Evolutionary conservation across 192 early-diverging fungal species (phyloP).

Genomic region (Bifiguratus adelaidae): DNA sequence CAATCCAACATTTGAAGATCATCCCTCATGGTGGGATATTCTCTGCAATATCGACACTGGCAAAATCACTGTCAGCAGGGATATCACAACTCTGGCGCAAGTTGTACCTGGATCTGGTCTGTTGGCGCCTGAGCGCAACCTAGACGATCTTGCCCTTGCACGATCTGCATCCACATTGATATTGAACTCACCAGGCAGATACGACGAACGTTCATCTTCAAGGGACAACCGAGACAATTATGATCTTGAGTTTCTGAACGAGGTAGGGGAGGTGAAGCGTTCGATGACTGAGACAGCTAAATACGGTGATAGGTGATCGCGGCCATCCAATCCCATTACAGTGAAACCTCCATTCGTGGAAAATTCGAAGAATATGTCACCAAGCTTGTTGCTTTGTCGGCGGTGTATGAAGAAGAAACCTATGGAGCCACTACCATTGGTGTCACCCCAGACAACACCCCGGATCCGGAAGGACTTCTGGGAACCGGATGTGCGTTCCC

Average conservation of each 20-base stretch:
- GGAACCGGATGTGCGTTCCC: constrained; percentile 63
- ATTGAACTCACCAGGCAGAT: no score
- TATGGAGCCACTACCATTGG: constrained; percentile 53
- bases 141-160: constrained; percentile 1
- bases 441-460: constrained; percentile 24
- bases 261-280: constrained; percentile 17
- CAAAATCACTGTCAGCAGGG: constrained; percentile 85
- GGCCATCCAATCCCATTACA: constrained; percentile 75
- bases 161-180: no score
- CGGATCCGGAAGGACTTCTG: constrained; percentile 33
- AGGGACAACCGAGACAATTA: constrained; percentile 1
- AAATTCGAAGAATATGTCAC: constrained; percentile 82
- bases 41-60: constrained; percentile 90
- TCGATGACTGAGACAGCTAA: no score
- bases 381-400: constrained; percentile 70
- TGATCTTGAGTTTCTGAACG: constrained; percentile 47
- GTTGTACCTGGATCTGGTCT: constrained; percentile 2
- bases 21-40: constrained; percentile 93
- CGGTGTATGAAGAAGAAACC: constrained; percentile 64
- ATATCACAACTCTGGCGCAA: constrained; percentile 17
- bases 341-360: constrained; percentile 78
- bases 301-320: constrained; percentile 68
- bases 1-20: constrained; percentile 91
- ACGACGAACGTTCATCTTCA: not conserved
- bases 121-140: no score